phyloP scores from a whole-genome alignment of 1,284 basidiomycete genomes.

The Cystobasidiaceae sp. region DNA sequence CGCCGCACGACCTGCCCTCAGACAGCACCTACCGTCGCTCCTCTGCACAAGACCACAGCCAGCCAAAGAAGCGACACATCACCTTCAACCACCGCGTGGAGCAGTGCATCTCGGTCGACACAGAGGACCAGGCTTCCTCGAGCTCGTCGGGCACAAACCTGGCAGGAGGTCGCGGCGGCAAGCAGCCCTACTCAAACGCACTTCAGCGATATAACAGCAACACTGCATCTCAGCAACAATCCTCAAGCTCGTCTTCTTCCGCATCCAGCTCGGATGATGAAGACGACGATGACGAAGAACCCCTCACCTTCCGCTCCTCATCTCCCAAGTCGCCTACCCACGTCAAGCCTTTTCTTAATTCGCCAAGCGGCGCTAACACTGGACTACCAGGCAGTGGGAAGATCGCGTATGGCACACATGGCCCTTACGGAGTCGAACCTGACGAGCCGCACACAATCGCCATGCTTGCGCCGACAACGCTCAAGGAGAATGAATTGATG shows the following conservation, averaged over 20 bases:
- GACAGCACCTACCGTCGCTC: not conserved
- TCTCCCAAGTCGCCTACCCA: conserved; percentile 32
- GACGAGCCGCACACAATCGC: conserved; percentile 64
- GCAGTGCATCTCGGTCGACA: conserved; percentile 87
- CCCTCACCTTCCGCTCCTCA: conserved; percentile 51
- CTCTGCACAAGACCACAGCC: conserved; percentile 16
- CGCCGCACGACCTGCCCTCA: conserved; percentile 4
- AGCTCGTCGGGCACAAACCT: too few species aligned
- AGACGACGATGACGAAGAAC: conserved; percentile 55
- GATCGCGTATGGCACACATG: not conserved
- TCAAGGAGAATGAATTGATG: conserved; percentile 64
- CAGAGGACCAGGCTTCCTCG: conserved; percentile 47
- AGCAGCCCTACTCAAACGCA: conserved; percentile 25
- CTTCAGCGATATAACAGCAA: conserved; percentile 19
- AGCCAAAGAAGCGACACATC: conserved; percentile 66
- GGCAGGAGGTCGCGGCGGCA: not conserved
- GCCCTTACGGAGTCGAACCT: not conserved
- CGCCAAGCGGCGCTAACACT: not conserved
- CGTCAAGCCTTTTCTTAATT: conserved; percentile 27
- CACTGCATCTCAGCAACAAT: not conserved
- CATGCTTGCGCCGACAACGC: conserved; percentile 83
- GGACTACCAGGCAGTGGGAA: not conserved
- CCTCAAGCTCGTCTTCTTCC: conserved; percentile 21
- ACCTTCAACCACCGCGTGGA: conserved; percentile 98
- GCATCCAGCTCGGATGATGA: conserved; percentile 37